These are phyloP conservation scores for Globisporangium paddicum DNA, from an alignment of 352 stramenopile species.

Conservation along the genomic window DNA sequence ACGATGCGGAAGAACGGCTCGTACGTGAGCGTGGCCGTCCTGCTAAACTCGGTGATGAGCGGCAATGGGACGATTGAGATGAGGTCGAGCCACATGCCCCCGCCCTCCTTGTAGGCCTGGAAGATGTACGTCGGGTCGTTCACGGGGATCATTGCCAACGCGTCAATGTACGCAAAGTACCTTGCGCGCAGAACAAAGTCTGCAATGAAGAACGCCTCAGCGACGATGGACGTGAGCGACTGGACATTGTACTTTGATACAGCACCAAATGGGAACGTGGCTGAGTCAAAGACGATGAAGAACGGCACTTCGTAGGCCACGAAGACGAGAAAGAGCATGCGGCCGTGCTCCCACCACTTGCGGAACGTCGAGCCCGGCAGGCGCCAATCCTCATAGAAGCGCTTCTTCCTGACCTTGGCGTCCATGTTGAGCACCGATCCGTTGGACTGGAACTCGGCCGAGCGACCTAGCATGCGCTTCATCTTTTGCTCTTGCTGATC, in stretches of 20 bases:
- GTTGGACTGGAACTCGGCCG: conserved; percentile 14
- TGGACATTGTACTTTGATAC: conserved; percentile 38
- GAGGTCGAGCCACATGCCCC: conserved; percentile 46
- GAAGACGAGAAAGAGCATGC: conserved; percentile 43
- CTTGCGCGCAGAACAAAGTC: conserved; percentile 50
- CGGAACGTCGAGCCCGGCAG: conserved; percentile 54
- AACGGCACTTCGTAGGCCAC: conserved; percentile 61
- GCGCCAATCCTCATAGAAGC: conserved; percentile 29
- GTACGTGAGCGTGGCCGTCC: conserved; percentile 29
- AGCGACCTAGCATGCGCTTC: conserved; percentile 62
- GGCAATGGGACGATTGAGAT: conserved; percentile 52
- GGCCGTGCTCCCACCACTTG: conserved; percentile 52
- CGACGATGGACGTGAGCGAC: conserved; percentile 41
- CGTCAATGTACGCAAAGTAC: conserved; percentile 67
- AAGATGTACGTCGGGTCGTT: conserved; percentile 67
- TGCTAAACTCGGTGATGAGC: conserved; percentile 44
- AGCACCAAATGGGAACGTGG: conserved; percentile 40
- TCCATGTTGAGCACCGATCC: conserved; percentile 1
- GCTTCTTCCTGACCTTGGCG: background rate
- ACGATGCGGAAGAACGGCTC: conserved; percentile 42
- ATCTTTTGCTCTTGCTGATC: conserved; percentile 81
- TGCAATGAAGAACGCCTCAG: conserved; percentile 49
- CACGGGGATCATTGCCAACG: conserved; percentile 56
- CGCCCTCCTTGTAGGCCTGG: conserved; percentile 46
- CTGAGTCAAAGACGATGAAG: conserved; percentile 64